phyloP scores from a whole-genome alignment of 2,329 filamentous ascomycete genomes.

The Pseudocercospora cruenta region DNA sequence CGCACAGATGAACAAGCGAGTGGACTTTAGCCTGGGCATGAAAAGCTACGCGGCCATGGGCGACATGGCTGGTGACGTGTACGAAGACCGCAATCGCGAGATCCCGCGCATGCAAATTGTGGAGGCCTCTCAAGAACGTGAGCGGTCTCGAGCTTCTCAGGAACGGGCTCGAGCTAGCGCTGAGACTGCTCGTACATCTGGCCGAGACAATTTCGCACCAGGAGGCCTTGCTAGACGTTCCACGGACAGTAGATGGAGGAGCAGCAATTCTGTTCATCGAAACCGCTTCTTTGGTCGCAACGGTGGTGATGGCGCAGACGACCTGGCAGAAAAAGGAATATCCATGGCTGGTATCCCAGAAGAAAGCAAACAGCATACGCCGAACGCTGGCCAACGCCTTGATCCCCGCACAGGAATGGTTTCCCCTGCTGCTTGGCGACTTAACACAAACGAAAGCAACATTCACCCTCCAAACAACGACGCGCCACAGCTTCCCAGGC shows the following conservation, averaged over 20 bases:
- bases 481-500: slow-evolving; percentile 22
- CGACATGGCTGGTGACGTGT: slow-evolving; percentile 67
- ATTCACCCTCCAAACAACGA: slow-evolving; percentile 22
- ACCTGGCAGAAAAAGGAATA: slow-evolving; percentile 40
- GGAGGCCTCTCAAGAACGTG: slow-evolving; percentile 40
- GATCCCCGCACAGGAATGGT: slow-evolving; percentile 40
- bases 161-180: slow-evolving; percentile 29
- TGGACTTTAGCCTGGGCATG: slow-evolving; percentile 74
- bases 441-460: slow-evolving; percentile 36
- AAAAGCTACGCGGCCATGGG: slow-evolving; percentile 56
- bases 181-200: slow-evolving; percentile 35
- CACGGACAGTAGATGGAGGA: slow-evolving; percentile 32
- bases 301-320: slow-evolving; percentile 27
- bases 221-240: slow-evolving; percentile 36
- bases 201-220: slow-evolving; percentile 28
- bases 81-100: slow-evolving; percentile 57
- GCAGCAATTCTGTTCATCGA: slow-evolving; percentile 52
- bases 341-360: slow-evolving; percentile 44
- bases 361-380: slow-evolving; percentile 17
- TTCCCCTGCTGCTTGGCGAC: slow-evolving; percentile 37
- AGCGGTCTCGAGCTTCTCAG: slow-evolving; percentile 31
- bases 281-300: slow-evolving; percentile 66
- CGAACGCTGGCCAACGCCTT: slow-evolving; percentile 25
- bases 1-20: slow-evolving; percentile 62
- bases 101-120: slow-evolving; percentile 48